phyloP scores from a whole-genome alignment of 2,329 filamentous ascomycete genomes.

The Cordyceps javanica region DNA sequence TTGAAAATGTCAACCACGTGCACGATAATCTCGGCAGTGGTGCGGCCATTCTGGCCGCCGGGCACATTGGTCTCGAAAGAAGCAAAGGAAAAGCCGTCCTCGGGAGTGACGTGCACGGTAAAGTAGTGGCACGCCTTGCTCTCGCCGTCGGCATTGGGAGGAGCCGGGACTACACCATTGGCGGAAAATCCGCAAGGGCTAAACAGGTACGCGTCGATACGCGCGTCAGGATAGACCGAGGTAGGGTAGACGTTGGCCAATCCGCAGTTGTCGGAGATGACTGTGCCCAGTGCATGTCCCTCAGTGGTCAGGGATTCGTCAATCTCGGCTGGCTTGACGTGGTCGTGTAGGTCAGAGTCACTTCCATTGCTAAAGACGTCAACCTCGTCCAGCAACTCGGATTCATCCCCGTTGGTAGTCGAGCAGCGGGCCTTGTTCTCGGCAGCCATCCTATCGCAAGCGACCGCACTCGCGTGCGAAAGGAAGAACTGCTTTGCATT shows the following conservation, averaged over 20 bases:
- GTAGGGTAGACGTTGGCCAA: slow-evolving; percentile 84
- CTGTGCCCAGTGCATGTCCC: slow-evolving; percentile 85
- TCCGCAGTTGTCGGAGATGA: slow-evolving; percentile 86
- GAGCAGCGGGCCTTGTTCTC: slow-evolving; percentile 59
- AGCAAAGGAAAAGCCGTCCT: slow-evolving; percentile 94
- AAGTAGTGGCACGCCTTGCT: slow-evolving; percentile 74
- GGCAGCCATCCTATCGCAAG: slow-evolving; percentile 69
- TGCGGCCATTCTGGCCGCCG: slow-evolving; percentile 76
- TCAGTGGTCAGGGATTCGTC: slow-evolving; percentile 80
- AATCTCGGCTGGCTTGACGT: slow-evolving; percentile 45
- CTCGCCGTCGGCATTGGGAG: slow-evolving; percentile 45
- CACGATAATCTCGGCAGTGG: slow-evolving; percentile 85
- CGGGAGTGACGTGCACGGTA: slow-evolving; percentile 95
- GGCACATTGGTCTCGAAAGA: slow-evolving; percentile 99
- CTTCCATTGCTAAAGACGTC: slow-evolving; percentile 75
- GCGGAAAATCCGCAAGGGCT: slow-evolving; percentile 95
- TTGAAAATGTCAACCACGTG: slow-evolving; percentile 95
- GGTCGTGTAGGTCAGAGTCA: slow-evolving; percentile 47
- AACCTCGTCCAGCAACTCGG: slow-evolving; percentile 51
- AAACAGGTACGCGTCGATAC: slow-evolving; percentile 94
- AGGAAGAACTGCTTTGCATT: slow-evolving; percentile 67
- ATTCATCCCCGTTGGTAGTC: slow-evolving; percentile 45
- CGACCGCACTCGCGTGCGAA: slow-evolving; percentile 77
- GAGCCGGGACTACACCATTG: slow-evolving; percentile 87
- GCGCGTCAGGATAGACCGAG: slow-evolving; percentile 81